Evolutionary conservation across 768 basidiomycete genomes (phyloP), one percentile per base, ranked within the genome.

Genomic region (Mycena indigotica): DNA sequence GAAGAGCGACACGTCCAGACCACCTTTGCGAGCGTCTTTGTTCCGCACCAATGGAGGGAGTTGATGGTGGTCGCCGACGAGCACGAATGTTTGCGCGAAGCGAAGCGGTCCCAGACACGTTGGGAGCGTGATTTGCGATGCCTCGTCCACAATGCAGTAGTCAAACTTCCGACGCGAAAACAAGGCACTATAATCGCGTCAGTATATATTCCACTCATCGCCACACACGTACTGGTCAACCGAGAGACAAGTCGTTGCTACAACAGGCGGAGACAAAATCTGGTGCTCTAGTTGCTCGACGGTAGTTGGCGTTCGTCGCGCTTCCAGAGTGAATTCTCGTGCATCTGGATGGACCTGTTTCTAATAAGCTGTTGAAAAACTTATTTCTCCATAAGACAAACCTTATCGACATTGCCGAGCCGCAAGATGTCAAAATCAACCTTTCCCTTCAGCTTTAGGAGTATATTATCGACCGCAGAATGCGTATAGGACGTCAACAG

Each of bases 61-160:
- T 66, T 99, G 97, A 75, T 89, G 93, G 73, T 99, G 97, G 68
- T 98, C 97, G 5, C 97, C 97, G 17, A 98, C 96, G 13, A 98
- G 86, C 4, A 98, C 84, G 63, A 98, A 99, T 39, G 81, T 92
- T 50, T 94, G 83, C 2, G 95, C 94, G 65, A 88, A 92, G 1
- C 95, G 86, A 3, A 98, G 75, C 0, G 97, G 97, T 4, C 97
- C 97, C 1, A 98, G 77, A 66, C 94, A 98, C 0, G 95, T 96
- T 0, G 97, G 97, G 1, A 98, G 73, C 0, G 97, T 98, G 61
- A 98, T 95, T 69, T 98, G 96, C 0, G 97, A 98, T 0, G 97
- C 97, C 70, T 99, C 97, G 60, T 98, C 97, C 17, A 99, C 89
- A 55, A 99, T 97, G 73, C 96, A 98, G 66, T 93, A 95, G 69